A percentile compares a stretch with the other conserved stretches of the same genome.
Evolutionary conservation across 2,329 filamentous ascomycete genomes (phyloP).

Genomic region (Epichloe amarillans): DNA sequence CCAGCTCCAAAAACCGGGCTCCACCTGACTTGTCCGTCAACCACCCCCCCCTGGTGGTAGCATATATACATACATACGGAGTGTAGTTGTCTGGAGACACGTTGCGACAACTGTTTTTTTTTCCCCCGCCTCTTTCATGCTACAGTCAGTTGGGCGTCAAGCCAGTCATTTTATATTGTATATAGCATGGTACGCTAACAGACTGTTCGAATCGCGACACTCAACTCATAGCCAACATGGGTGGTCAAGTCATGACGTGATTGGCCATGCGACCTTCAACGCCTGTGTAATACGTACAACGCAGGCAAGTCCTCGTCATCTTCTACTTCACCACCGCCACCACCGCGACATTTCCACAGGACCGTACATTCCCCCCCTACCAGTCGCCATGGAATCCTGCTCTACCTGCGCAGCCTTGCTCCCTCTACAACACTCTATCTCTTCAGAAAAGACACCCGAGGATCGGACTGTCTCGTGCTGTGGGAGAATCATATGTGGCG

Average conservation of each 20-base stretch:
- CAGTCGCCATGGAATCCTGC: conserved; percentile 34
- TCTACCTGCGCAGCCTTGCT: conserved; percentile 58
- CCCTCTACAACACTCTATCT: conserved; percentile 35
- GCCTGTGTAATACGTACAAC: neutral
- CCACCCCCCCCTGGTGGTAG: no score
- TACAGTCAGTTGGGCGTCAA: no score
- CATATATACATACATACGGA: no score
- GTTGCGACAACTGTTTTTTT: no score
- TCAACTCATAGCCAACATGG: neutral
- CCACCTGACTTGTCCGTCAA: neutral
- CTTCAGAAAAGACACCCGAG: conserved; percentile 46
- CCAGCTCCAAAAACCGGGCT: neutral
- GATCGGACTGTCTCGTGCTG: conserved; percentile 57
- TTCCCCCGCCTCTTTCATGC: no score
- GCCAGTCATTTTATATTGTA: no score
- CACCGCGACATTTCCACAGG: neutral
- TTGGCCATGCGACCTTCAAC: conserved; percentile 2
- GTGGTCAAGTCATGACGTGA: conserved; percentile 4
- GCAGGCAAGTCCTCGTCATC: neutral
- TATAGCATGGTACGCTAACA: no score
- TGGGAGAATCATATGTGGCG: conserved; percentile 54
- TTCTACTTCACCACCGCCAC: neutral
- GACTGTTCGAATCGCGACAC: no score
- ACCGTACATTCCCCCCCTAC: neutral
- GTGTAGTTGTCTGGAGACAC: no score